phyloP scores from a whole-genome alignment of 164 flowering plant species.

The Magnolia kwangsiensis region DNA sequence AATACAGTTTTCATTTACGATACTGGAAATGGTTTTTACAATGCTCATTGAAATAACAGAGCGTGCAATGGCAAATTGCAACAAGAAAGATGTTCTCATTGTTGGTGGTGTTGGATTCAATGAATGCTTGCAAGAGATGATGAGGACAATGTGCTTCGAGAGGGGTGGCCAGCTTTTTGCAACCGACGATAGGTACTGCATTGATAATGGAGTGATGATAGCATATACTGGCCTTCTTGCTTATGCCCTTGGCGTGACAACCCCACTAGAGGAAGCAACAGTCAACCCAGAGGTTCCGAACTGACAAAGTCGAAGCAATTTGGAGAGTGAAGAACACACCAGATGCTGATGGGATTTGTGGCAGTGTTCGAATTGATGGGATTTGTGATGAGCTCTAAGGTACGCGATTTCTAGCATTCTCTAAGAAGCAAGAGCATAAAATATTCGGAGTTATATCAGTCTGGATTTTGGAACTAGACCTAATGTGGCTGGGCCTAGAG shows the following conservation, averaged over 20 bases:
- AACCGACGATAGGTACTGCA: constrained; percentile 84
- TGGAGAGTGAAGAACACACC: constrained; percentile 59
- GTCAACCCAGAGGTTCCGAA: constrained; percentile 82
- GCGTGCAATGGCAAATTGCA: constrained; percentile 96
- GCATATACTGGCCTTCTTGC: constrained; percentile 95
- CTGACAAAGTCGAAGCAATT: constrained; percentile 87
- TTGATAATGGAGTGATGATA: constrained; percentile 97
- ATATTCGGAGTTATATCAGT: neutral
- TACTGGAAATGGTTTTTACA: constrained; percentile 85
- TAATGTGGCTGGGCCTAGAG: too few relatives aligned
- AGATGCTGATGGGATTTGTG: constrained; percentile 1
- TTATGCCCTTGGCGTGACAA: constrained; percentile 59
- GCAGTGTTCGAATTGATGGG: constrained; percentile 7
- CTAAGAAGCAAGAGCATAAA: neutral
- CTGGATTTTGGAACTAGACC: too few relatives aligned
- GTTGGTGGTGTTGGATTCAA: constrained; percentile 99
- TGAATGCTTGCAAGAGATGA: constrained; percentile 90
- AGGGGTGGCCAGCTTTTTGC: constrained; percentile 83
- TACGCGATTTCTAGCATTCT: neutral
- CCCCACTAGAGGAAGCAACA: constrained; percentile 81
- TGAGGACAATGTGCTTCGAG: constrained; percentile 87
- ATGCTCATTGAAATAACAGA: constrained; percentile 99
- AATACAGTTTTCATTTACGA: neutral
- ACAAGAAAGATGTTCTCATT: constrained; percentile 86
- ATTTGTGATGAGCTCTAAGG: neutral